Conservation (phyloP, 345 rosid species). For the Eucalyptus albens region DNA sequence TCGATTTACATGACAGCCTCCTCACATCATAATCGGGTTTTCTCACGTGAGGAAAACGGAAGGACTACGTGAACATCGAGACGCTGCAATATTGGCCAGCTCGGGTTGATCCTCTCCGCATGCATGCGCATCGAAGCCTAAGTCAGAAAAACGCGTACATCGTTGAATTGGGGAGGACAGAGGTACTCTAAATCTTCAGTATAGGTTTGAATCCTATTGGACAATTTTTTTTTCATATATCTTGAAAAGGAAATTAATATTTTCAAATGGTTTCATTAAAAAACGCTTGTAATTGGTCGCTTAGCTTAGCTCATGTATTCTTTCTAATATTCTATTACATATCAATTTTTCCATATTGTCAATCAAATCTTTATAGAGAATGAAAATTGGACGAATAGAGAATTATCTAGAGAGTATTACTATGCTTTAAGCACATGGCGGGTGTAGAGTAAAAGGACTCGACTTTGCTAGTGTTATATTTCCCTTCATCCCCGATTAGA, state of each 20-base stretch:
- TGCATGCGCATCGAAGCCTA: neutral
- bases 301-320: neutral
- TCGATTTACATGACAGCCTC: constrained; percentile 13
- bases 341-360: neutral
- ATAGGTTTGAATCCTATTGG: neutral
- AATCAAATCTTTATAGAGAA: neutral
- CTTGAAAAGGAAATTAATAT: neutral
- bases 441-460: neutral
- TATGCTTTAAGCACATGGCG: neutral
- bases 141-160: neutral
- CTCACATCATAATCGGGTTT: neutral
- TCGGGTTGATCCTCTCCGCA: neutral
- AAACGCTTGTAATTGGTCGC: neutral
- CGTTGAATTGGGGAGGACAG: neutral
- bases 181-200: neutral
- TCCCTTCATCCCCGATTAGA: neutral
- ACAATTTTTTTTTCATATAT: neutral
- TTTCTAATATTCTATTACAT: neutral
- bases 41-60: neutral
- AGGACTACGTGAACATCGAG: neutral
- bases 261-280: neutral
- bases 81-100: neutral
- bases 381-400: neutral
- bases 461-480: neutral
- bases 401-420: neutral